These are phyloP conservation scores for Aspergillus tanneri DNA, from an alignment of 2,329 filamentous ascomycete species.

Conservation along the genomic window DNA sequence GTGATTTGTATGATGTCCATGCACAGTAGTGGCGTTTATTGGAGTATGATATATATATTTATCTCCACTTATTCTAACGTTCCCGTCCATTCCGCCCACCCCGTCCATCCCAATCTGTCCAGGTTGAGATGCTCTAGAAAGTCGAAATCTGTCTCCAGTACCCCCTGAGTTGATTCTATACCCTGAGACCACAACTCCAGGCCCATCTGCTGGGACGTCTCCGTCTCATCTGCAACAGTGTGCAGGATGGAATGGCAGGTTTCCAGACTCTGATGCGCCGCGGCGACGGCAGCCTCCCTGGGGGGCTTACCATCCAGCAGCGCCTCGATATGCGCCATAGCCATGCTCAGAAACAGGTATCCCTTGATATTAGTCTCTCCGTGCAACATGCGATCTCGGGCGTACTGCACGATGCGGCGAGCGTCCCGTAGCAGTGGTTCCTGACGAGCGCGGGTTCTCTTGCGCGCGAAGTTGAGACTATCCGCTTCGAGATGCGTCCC, in stretches of 20 bases:
- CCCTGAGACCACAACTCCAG: too few species aligned
- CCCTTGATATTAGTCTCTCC: slow-evolving; percentile 36
- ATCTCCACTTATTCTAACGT: too few species aligned
- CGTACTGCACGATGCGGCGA: slow-evolving; percentile 20
- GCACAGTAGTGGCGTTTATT: too few species aligned
- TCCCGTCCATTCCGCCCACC: too few species aligned
- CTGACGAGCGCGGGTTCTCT: slow-evolving; percentile 11
- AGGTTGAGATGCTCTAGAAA: too few species aligned
- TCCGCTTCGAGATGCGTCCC: slow-evolving; percentile 9
- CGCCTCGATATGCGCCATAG: slow-evolving; percentile 24
- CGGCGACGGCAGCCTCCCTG: slow-evolving; percentile 6
- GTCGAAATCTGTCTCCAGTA: too few species aligned
- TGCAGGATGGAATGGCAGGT: slow-evolving; percentile 6
- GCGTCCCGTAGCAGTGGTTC: slow-evolving; percentile 20
- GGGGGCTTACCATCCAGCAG: slow-evolving; percentile 8
- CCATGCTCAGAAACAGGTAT: slow-evolving; percentile 30
- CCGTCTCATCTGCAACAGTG: too few species aligned
- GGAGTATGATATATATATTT: too few species aligned
- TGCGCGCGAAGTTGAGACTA: slow-evolving; percentile 12
- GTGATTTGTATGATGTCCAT: too few species aligned
- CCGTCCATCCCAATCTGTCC: too few species aligned
- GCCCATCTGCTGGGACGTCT: too few species aligned
- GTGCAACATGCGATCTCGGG: slow-evolving; percentile 25
- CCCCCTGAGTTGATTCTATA: too few species aligned
- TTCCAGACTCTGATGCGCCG: slow-evolving; percentile 4